A percentile compares a stretch with the other conserved stretches of the same genome.
Evolutionary conservation across 2,329 filamentous ascomycete species (phyloP).

Genomic region (Beauveria asiatica): DNA sequence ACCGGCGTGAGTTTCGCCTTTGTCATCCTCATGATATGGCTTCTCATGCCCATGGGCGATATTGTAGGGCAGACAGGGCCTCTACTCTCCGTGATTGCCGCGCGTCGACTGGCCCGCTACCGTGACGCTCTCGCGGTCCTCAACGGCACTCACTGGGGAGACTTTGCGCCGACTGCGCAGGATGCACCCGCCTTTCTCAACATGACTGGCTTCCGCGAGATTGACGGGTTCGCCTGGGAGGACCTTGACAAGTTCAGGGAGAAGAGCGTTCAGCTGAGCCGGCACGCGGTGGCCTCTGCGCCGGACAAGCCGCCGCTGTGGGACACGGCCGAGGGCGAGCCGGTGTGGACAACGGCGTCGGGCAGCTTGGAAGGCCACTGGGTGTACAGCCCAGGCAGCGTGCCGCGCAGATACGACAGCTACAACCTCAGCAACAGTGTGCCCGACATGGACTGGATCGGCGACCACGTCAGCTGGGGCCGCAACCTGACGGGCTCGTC

Average conservation of each 20-base stretch:
- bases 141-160: constrained; percentile 50
- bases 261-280: constrained; percentile 54
- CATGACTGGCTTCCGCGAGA: constrained; percentile 66
- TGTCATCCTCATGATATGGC: constrained; percentile 30
- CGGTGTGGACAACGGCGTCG: constrained; percentile 70
- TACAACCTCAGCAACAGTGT: constrained; percentile 59
- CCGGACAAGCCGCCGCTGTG: constrained; percentile 22
- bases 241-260: constrained; percentile 58
- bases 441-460: constrained; percentile 58
- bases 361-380: constrained; percentile 71
- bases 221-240: constrained; percentile 72
- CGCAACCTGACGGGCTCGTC: constrained; percentile 70
- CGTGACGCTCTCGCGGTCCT: constrained; percentile 43
- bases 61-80: constrained; percentile 23
- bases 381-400: constrained; percentile 49
- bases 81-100: constrained; percentile 27
- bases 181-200: constrained; percentile 46
- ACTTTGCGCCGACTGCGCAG: constrained; percentile 41
- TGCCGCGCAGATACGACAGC: constrained; percentile 35
- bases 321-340: constrained; percentile 29
- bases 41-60: constrained; percentile 29
- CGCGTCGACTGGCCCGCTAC: constrained; percentile 42
- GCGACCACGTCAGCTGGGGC: constrained; percentile 52
- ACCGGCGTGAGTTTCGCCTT: constrained; percentile 25
- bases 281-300: constrained; percentile 34